These are phyloP conservation scores for Thecaphora frezii DNA, from an alignment of 1,284 basidiomycete species.

Conservation along the genomic window DNA sequence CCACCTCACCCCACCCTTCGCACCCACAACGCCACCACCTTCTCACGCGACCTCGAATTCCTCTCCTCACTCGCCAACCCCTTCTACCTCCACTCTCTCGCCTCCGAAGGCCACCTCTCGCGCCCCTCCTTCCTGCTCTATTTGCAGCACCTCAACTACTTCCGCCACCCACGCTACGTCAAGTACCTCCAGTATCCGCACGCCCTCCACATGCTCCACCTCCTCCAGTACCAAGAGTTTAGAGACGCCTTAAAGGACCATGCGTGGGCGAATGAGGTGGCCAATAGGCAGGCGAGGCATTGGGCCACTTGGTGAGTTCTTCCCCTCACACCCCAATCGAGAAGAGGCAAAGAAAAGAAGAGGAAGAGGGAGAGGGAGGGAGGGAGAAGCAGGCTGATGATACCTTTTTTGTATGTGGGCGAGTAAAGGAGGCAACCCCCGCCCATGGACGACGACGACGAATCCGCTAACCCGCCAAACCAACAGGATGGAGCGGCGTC, in stretches of 20 bases:
- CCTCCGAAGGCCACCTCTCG: slow-evolving; percentile 35
- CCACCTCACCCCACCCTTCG: slow-evolving; percentile 4
- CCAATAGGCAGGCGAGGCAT: slow-evolving; percentile 43
- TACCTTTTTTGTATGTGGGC: too few relatives aligned
- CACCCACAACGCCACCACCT: slow-evolving; percentile 38
- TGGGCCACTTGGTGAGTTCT: slow-evolving; percentile 49
- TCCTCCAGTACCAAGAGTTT: slow-evolving; percentile 41
- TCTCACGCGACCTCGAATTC: slow-evolving; percentile 52
- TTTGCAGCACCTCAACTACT: slow-evolving; percentile 44
- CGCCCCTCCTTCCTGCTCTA: slow-evolving; percentile 43
- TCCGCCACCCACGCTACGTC: slow-evolving; percentile 44
- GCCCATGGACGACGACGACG: too few relatives aligned
- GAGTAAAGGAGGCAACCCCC: too few relatives aligned
- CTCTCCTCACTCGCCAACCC: slow-evolving; percentile 52
- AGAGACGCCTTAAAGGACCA: slow-evolving; percentile 35
- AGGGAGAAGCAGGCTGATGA: too few relatives aligned
- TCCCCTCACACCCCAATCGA: too few relatives aligned
- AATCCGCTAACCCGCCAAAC: too few relatives aligned
- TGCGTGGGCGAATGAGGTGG: slow-evolving; percentile 47
- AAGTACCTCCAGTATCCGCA: slow-evolving; percentile 52
- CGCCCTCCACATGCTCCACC: slow-evolving; percentile 44
- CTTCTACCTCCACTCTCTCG: slow-evolving; percentile 48
- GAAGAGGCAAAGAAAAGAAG: too few relatives aligned
- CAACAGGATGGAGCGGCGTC: too few relatives aligned
- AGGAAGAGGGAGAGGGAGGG: background rate